Base-by-base conservation (phyloP, 2,329 filamentous ascomycete genomes). In the Salinomyces thailandicus region DNA sequence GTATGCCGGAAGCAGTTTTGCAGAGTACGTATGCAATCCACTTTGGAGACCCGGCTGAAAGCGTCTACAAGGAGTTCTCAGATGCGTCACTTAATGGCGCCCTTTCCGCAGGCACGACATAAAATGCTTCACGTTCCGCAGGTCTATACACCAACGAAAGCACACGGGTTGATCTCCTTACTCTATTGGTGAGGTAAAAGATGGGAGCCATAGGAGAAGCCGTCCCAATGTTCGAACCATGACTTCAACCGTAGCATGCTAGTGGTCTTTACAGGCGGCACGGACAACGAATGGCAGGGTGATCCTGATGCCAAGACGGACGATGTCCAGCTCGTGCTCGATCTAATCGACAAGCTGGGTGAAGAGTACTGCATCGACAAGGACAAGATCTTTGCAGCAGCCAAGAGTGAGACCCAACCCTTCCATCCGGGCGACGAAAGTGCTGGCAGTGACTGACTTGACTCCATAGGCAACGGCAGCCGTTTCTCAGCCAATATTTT, bases 181-280 rank as follows among this genome's bases (percentile, higher is more conserved):
- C 71, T 62, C 46, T 65, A 69, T 36, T 67, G 67, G 4, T 55
- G 62, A 2, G 50, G 47, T 14, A 55, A 61, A 28, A 47, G 54
- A 19, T 57, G 58, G 33, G 36, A 52, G 22, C 51, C 53, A 4
- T 57, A 68, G 41, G 61, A 67, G 45, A 38, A 46, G 2, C 50
- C 68, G 1, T 62, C 63, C 11, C 57, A 61, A 29, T 66, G 71
- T 44, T 65, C 64, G 4, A 64, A 69, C 33, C 46, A 57, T 3
- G 48, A 51, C 2, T 64, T 63, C 46, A 69, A 69, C 18, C 59
- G 60, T 8, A 39, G 67, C 18, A 57, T 59, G 4, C 63, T 69
- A 33, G 55, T 59, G 2, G 58, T 68, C 6, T 71, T 68, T 41
- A 66, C 66, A 1, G 52, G 67, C 39, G 64, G 61, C 5, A 46